These are phyloP conservation scores for Croton laevigatus DNA, from an alignment of 441 rosid genomes.

Conservation along the genomic window DNA sequence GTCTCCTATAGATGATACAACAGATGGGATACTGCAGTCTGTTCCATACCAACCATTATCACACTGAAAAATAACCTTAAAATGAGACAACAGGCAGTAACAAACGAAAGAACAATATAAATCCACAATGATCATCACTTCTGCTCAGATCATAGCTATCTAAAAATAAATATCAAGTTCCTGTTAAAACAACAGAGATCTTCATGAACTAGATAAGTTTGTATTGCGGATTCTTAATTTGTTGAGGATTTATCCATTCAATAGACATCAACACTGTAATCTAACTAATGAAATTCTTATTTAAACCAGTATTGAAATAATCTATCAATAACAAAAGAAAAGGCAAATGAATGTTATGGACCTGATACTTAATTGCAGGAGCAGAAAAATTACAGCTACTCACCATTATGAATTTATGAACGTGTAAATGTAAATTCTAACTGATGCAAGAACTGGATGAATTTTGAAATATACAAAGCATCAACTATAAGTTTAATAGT, in stretches of 20 bases:
- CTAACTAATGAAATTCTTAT: no score
- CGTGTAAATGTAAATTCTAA: no score
- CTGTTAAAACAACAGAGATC: background rate
- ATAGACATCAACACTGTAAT: background rate
- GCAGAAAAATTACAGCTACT: no score
- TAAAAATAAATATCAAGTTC: background rate
- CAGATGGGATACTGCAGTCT: slow-evolving; percentile 91
- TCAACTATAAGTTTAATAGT: no score
- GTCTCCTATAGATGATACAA: slow-evolving; percentile 61
- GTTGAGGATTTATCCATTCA: background rate
- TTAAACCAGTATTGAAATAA: no score
- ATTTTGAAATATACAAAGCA: no score
- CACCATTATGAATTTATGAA: no score
- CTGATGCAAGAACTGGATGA: no score
- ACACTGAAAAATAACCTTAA: slow-evolving; percentile 52
- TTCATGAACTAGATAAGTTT: background rate
- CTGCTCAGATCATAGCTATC: background rate
- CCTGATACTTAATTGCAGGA: no score
- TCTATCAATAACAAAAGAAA: no score
- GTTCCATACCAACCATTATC: slow-evolving; percentile 85
- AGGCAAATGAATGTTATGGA: no score
- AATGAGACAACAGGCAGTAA: slow-evolving; percentile 13
- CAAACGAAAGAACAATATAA: background rate
- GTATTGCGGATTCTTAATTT: background rate
- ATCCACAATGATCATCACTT: slow-evolving; percentile 5